Evolutionary conservation across 345 rosid species (phyloP).

Genomic region (Pugionium cornutum): DNA sequence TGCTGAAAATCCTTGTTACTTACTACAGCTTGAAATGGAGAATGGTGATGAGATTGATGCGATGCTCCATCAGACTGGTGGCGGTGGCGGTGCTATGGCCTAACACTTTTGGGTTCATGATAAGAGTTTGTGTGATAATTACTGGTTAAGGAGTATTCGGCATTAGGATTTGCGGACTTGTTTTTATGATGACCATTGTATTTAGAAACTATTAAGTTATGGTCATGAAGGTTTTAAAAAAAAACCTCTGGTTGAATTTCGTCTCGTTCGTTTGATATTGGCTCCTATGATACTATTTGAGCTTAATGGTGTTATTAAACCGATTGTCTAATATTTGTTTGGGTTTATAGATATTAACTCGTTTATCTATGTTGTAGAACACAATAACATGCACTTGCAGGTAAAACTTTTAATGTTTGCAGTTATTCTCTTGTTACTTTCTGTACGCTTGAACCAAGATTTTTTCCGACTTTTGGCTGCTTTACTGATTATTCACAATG

Average conservation of each 20-base stretch:
- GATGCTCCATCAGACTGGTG: constrained; percentile 83
- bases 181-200: constrained; percentile 24
- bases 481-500: too few species aligned
- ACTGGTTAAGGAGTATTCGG: constrained; percentile 21
- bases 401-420: too few species aligned
- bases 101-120: constrained; percentile 9
- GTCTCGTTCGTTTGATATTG: constrained; percentile 19
- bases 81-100: constrained; percentile 21
- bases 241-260: constrained; percentile 3
- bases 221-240: constrained; percentile 17
- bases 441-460: too few species aligned
- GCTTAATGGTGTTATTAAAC: background rate
- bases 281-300: constrained; percentile 3
- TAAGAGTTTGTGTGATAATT: constrained; percentile 34
- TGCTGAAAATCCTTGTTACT: background rate
- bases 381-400: too few species aligned
- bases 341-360: too few species aligned
- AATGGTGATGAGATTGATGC: constrained; percentile 93
- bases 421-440: too few species aligned
- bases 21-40: constrained; percentile 73
- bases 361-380: too few species aligned
- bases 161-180: constrained; percentile 35
- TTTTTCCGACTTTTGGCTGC: too few species aligned
- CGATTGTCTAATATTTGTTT: background rate
- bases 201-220: constrained; percentile 25